Evolutionary conservation across 192 early-diverging fungal genomes (phyloP).

Genomic region (Coemansia sp.): DNA sequence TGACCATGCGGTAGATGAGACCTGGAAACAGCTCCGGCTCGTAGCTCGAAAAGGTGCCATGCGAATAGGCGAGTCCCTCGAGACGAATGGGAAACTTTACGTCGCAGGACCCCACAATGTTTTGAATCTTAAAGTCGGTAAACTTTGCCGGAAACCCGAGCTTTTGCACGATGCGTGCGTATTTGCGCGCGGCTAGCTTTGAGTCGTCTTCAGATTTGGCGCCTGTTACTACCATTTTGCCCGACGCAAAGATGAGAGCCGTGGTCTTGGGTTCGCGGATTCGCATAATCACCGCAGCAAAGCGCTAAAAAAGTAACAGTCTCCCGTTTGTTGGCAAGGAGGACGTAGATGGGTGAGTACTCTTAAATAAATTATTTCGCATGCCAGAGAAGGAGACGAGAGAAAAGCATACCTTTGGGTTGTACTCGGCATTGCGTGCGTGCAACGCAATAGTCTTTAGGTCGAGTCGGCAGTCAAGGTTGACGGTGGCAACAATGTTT

Average conservation of each 20-base stretch:
- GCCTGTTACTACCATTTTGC: slow-evolving; percentile 99
- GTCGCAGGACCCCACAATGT: slow-evolving; percentile 98
- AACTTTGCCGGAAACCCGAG: slow-evolving; percentile 97
- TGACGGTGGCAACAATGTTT: slow-evolving; percentile 99
- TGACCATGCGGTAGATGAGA: slow-evolving; percentile 98
- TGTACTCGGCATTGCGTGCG: slow-evolving; percentile 99
- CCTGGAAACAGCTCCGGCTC: slow-evolving; percentile 99
- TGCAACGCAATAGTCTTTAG: slow-evolving; percentile 98
- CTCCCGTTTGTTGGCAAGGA: background rate
- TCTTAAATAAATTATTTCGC: background rate
- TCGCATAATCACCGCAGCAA: slow-evolving; percentile 99
- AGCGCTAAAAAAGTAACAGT: slow-evolving; percentile 67
- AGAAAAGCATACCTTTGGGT: slow-evolving; percentile 90
- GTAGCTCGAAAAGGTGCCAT: slow-evolving; percentile 85
- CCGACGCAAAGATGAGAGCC: slow-evolving; percentile 97
- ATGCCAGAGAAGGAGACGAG: background rate
- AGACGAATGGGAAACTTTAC: slow-evolving; percentile 99
- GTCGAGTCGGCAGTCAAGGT: slow-evolving; percentile 95
- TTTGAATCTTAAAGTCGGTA: slow-evolving; percentile 99
- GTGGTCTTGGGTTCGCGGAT: slow-evolving; percentile 99
- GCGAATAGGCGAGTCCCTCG: slow-evolving; percentile 92
- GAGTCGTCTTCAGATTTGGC: slow-evolving; percentile 98
- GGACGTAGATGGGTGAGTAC: slow-evolving; percentile 3
- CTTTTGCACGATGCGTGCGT: slow-evolving; percentile 98
- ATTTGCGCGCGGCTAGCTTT: slow-evolving; percentile 95